Evolutionary conservation across 2,329 filamentous ascomycete species (phyloP).

Genomic region (Aspergillus niger): DNA sequence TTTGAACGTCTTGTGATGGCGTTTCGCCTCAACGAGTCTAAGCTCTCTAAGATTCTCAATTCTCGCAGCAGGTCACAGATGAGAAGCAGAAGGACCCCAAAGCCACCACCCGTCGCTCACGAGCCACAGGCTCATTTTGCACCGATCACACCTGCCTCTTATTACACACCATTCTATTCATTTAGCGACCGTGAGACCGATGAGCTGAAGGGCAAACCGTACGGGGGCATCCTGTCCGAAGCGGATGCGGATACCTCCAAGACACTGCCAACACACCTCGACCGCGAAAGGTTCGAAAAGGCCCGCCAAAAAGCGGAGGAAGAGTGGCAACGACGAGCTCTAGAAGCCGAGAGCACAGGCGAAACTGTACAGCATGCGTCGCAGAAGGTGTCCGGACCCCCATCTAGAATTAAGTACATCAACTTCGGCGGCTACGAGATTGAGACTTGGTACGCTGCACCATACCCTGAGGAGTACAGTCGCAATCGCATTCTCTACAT

Average conservation of each 20-base stretch:
- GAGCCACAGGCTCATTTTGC: constrained; percentile 59
- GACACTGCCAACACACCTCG: constrained; percentile 76
- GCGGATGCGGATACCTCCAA: constrained; percentile 86
- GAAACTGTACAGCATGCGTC: constrained; percentile 65
- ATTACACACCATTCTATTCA: constrained; percentile 79
- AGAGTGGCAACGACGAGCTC: constrained; percentile 74
- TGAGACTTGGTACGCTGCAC: constrained; percentile 98
- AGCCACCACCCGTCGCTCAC: constrained; percentile 42
- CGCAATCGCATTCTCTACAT: constrained; percentile 96
- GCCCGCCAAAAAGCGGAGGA: constrained; percentile 90
- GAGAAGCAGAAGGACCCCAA: constrained; percentile 50
- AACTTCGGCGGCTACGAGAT: constrained; percentile 98
- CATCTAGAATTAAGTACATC: constrained; percentile 97
- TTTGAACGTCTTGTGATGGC: constrained; percentile 57
- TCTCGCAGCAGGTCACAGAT: constrained; percentile 61
- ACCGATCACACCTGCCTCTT: constrained; percentile 62
- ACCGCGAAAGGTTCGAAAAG: constrained; percentile 84
- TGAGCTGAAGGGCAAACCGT: constrained; percentile 88
- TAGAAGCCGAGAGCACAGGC: constrained; percentile 64
- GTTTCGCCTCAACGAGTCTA: constrained; percentile 59
- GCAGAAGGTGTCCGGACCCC: constrained; percentile 77
- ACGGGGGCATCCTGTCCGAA: constrained; percentile 89
- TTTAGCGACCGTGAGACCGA: constrained; percentile 88
- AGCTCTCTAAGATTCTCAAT: constrained; percentile 63
- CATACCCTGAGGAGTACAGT: constrained; percentile 97